Evolutionary conservation across 352 stramenopile genomes (phyloP).

Genomic region (Globisporangium apiculatum): DNA sequence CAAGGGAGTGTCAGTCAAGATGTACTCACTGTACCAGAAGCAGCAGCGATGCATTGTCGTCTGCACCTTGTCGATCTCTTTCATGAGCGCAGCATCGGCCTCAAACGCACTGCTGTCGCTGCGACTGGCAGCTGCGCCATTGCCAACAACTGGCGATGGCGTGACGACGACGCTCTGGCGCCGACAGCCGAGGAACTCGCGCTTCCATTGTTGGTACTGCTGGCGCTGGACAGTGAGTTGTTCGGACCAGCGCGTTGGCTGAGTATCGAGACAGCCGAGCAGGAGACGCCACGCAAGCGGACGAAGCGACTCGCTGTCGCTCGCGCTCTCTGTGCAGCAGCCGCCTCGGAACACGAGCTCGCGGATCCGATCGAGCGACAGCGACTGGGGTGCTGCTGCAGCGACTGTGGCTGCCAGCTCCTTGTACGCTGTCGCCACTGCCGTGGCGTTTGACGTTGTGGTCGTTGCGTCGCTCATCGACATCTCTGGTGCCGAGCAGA

Average conservation of each 20-base stretch:
- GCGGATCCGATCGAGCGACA: slow-evolving; percentile 20
- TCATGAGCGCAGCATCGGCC: slow-evolving; percentile 33
- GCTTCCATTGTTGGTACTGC: slow-evolving; percentile 27
- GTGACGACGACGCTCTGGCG: background rate
- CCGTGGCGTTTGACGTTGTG: background rate
- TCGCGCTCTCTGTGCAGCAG: background rate
- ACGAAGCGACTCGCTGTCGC: slow-evolving; percentile 7
- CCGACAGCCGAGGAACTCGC: slow-evolving; percentile 23
- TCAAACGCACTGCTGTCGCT: too few species aligned
- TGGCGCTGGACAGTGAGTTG: slow-evolving; percentile 15
- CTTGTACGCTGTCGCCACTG: too few species aligned
- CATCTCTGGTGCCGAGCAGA: background rate
- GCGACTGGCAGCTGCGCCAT: too few species aligned
- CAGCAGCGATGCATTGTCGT: background rate
- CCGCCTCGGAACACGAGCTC: slow-evolving; percentile 12
- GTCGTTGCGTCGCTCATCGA: background rate
- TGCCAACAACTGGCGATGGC: background rate
- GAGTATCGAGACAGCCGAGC: slow-evolving; percentile 26
- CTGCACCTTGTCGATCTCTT: slow-evolving; percentile 59
- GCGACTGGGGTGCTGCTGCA: background rate
- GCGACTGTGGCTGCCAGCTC: background rate
- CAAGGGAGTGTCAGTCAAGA: background rate
- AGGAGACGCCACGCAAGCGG: slow-evolving; percentile 31
- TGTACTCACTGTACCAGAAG: too few species aligned
- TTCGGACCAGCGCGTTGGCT: slow-evolving; percentile 11